These are phyloP conservation scores for Lodderomyces theae DNA, from an alignment of 1,139 yeast species.

Conservation along the genomic window DNA sequence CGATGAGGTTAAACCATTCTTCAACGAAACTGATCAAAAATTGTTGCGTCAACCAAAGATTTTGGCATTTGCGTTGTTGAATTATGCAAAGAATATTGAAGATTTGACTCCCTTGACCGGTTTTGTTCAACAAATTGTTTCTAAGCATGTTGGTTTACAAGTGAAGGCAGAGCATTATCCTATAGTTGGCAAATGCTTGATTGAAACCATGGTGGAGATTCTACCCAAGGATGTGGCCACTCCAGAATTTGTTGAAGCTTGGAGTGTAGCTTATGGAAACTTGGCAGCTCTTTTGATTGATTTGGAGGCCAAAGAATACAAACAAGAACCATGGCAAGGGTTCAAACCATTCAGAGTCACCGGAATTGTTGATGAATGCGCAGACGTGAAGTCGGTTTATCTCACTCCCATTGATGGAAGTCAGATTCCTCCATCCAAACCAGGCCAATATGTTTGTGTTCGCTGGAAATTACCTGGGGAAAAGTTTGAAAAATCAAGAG, in stretches of 20 bases:
- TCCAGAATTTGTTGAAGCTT: constrained; percentile 56
- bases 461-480: constrained; percentile 35
- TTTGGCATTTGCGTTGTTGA: constrained; percentile 58
- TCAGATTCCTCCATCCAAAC: constrained; percentile 32
- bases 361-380: constrained; percentile 42
- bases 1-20: constrained; percentile 56
- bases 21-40: constrained; percentile 59
- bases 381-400: constrained; percentile 50
- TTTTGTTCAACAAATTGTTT: constrained; percentile 59
- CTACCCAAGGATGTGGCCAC: constrained; percentile 59
- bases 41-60: constrained; percentile 61
- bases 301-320: constrained; percentile 51
- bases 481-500: constrained; percentile 42
- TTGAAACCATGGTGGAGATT: constrained; percentile 52
- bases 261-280: constrained; percentile 64
- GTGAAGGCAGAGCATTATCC: constrained; percentile 64
- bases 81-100: constrained; percentile 65
- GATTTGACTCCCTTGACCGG: constrained; percentile 51
- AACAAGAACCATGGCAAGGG: constrained; percentile 50
- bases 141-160: constrained; percentile 65
- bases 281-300: constrained; percentile 61
- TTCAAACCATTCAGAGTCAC: constrained; percentile 52
- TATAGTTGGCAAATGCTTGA: constrained; percentile 56
- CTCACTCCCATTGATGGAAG: constrained; percentile 47
- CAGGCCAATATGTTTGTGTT: constrained; percentile 65